Percentiles rank a stretch among this genome's conserved stretches.
Evolutionary conservation across 192 early-diverging fungal genomes (phyloP).

Genomic region (Coemansia sp.): DNA sequence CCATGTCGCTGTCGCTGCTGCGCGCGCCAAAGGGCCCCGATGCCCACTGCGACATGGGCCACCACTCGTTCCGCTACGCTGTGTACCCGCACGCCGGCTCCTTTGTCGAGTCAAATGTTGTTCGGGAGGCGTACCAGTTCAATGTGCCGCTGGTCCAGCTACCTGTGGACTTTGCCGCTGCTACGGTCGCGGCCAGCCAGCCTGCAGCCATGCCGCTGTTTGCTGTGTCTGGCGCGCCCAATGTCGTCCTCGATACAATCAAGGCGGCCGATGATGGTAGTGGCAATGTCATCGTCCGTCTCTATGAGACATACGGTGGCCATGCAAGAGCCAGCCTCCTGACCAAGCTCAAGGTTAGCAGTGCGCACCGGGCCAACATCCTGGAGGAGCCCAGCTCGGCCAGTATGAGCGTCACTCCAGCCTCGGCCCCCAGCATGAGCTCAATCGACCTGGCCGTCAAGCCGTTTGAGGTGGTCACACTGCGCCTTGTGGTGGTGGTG

Average conservation of each 20-base stretch:
- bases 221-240: conserved; percentile 34
- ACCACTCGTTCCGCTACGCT: conserved; percentile 83
- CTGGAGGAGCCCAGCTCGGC: conserved; percentile 25
- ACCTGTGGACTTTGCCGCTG: conserved; percentile 19
- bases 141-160: conserved; percentile 69
- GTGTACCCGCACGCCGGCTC: conserved; percentile 80
- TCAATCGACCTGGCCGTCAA: conserved; percentile 14
- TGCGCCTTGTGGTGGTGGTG: no score
- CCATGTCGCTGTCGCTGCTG: conserved; percentile 78
- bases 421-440: not conserved
- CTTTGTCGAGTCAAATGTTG: conserved; percentile 79
- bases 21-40: conserved; percentile 80
- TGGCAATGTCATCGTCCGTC: conserved; percentile 66
- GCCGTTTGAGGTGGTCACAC: conserved; percentile 44
- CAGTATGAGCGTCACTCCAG: not conserved
- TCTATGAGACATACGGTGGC: conserved; percentile 92
- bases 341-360: conserved; percentile 7
- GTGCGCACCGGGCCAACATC: conserved; percentile 26
- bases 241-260: conserved; percentile 86
- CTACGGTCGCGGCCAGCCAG: not conserved
- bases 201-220: conserved; percentile 9
- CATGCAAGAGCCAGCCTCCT: conserved; percentile 26
- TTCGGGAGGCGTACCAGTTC: conserved; percentile 82
- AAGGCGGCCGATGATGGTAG: conserved; percentile 78
- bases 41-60: conserved; percentile 55